Conservation (phyloP, 768 basidiomycete genomes). For the Psilocybe cyanescens region DNA sequence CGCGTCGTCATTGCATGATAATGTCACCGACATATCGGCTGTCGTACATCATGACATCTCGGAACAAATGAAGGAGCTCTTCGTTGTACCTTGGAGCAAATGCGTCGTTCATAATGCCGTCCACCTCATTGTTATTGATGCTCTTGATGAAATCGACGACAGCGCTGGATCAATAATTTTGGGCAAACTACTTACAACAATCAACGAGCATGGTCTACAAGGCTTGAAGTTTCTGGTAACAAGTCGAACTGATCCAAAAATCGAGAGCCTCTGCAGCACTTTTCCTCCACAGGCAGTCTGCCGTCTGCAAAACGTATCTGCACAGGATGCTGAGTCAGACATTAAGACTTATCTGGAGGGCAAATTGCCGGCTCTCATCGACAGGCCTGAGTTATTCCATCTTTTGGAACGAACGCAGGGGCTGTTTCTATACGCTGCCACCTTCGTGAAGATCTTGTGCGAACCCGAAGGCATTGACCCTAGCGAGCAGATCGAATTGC, state of each 20-base stretch:
- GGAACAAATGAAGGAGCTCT: constrained; percentile 8
- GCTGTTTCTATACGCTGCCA: constrained; percentile 31
- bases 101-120: neutral
- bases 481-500: constrained; percentile 7
- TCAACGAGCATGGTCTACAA: constrained; percentile 5
- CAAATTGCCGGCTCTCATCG: neutral
- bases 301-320: constrained; percentile 12
- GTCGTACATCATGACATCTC: neutral
- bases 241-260: constrained; percentile 22
- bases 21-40: neutral
- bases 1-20: neutral
- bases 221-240: constrained; percentile 26
- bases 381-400: constrained; percentile 3
- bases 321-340: constrained; percentile 1
- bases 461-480: neutral
- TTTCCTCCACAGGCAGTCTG: constrained; percentile 11
- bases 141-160: constrained; percentile 25
- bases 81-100: constrained; percentile 24
- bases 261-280: constrained; percentile 11
- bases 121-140: constrained; percentile 27
- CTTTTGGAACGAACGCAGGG: constrained; percentile 19
- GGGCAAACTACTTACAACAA: constrained; percentile 11
- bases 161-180: constrained; percentile 18
- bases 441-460: constrained; percentile 19
- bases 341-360: constrained; percentile 5